phyloP scores from a whole-genome alignment of 1,284 basidiomycete genomes.

The Puccinia hordei region DNA sequence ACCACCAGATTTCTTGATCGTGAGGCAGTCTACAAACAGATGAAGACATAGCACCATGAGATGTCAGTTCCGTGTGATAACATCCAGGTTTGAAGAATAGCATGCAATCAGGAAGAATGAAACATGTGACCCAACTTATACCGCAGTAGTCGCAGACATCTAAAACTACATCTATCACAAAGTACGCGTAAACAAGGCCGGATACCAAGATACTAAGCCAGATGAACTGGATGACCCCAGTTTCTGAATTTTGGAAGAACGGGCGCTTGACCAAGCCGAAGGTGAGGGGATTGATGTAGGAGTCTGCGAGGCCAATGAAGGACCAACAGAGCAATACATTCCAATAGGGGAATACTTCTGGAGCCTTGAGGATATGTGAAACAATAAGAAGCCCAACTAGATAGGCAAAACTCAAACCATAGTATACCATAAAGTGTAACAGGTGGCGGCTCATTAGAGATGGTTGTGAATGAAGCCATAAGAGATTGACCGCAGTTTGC shows the following conservation, averaged over 20 bases:
- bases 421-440: conserved; percentile 30
- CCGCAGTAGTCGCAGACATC: conserved; percentile 50
- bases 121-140: conserved; percentile 46
- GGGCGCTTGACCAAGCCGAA: conserved; percentile 28
- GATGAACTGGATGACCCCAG: conserved; percentile 18
- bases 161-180: conserved; percentile 46
- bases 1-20: conserved; percentile 25
- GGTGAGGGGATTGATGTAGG: conserved; percentile 27
- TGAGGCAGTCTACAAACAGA: conserved; percentile 21
- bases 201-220: conserved; percentile 44
- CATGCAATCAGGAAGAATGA: not conserved
- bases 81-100: not conserved
- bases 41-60: not conserved
- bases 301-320: conserved; percentile 73
- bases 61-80: not conserved
- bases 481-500: conserved; percentile 50
- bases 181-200: conserved; percentile 40
- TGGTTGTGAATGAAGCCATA: conserved; percentile 55
- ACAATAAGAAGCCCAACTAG: conserved; percentile 87
- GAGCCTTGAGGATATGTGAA: conserved; percentile 81
- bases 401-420: conserved; percentile 61
- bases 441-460: conserved; percentile 66
- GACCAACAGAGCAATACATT: conserved; percentile 85
- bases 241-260: conserved; percentile 44
- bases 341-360: conserved; percentile 74